Evolutionary conservation across 2,329 filamentous ascomycete genomes (phyloP).

Genomic region (Penicillium concentricum): DNA sequence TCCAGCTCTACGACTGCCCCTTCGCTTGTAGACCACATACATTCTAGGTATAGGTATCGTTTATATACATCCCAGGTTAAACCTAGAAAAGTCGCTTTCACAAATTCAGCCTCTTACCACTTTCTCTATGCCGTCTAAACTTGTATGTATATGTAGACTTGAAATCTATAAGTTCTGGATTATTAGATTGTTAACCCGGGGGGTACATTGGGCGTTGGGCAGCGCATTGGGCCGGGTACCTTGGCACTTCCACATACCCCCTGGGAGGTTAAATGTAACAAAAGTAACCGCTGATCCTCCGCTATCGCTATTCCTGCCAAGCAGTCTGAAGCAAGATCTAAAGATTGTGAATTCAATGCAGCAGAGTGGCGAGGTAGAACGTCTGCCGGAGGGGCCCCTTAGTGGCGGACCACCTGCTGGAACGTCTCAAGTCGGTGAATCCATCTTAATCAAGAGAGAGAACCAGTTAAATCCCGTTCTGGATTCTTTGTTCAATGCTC

Average conservation of each 20-base stretch:
- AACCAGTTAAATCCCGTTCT: slow-evolving; percentile 63
- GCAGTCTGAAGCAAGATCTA: not conserved
- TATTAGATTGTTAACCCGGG: too few relatives aligned
- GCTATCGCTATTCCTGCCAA: not conserved
- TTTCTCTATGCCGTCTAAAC: too few relatives aligned
- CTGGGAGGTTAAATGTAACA: not conserved
- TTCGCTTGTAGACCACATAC: too few relatives aligned
- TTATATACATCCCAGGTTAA: too few relatives aligned
- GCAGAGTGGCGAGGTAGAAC: slow-evolving; percentile 83
- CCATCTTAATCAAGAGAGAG: slow-evolving; percentile 65
- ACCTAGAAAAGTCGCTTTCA: too few relatives aligned
- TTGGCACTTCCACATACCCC: not conserved
- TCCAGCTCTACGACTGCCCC: too few relatives aligned
- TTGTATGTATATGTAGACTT: too few relatives aligned
- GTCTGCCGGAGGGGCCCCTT: slow-evolving; percentile 81
- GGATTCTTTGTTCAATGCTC: slow-evolving; percentile 48
- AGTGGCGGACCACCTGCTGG: slow-evolving; percentile 59
- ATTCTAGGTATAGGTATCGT: too few relatives aligned
- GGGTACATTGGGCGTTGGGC: not conserved
- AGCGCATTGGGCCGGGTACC: not conserved
- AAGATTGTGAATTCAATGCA: slow-evolving; percentile 79
- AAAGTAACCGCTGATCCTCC: not conserved
- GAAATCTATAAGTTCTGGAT: too few relatives aligned
- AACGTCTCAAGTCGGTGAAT: slow-evolving; percentile 69
- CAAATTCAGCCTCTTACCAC: too few relatives aligned